Evolutionary conservation across 176 grass and related monocot genomes (phyloP).

Genomic region (Oryza punctata): DNA sequence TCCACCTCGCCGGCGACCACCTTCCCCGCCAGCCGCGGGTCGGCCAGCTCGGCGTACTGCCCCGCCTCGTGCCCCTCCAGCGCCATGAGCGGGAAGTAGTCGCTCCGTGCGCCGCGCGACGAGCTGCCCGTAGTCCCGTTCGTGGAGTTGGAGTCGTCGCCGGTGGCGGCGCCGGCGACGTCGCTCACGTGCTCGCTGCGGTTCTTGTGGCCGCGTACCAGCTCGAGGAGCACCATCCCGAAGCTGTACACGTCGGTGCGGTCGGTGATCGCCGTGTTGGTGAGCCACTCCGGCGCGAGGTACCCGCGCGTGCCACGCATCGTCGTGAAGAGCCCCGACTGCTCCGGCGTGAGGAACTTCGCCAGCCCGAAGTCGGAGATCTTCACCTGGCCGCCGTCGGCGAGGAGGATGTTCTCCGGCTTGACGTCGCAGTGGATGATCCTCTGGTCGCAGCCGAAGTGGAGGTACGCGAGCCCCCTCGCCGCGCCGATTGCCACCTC

Average conservation of each 20-base stretch:
- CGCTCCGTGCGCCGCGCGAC: slow-evolving; percentile 13
- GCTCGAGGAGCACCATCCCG: slow-evolving; percentile 54
- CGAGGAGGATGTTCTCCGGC: slow-evolving; percentile 87
- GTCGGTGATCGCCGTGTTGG: slow-evolving; percentile 50
- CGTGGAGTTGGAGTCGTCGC: slow-evolving; percentile 31
- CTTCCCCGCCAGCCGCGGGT: slow-evolving; percentile 59
- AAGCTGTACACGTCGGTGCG: slow-evolving; percentile 54
- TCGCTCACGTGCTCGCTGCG: slow-evolving; percentile 55
- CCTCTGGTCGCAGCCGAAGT: slow-evolving; percentile 72
- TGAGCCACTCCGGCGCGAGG: slow-evolving; percentile 53
- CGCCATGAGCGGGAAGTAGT: slow-evolving; percentile 73
- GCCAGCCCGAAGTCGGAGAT: slow-evolving; percentile 87
- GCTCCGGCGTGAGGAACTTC: slow-evolving; percentile 76
- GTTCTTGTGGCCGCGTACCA: slow-evolving; percentile 75
- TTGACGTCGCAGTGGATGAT: slow-evolving; percentile 93
- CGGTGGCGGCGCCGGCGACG: neutral
- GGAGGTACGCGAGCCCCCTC: slow-evolving; percentile 80
- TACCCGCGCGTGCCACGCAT: neutral
- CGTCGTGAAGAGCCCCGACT: slow-evolving; percentile 63
- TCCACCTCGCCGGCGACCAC: slow-evolving; percentile 54
- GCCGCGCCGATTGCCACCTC: slow-evolving; percentile 70
- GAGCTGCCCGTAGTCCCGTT: slow-evolving; percentile 27
- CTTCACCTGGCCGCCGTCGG: slow-evolving; percentile 74
- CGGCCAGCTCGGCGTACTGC: slow-evolving; percentile 59
- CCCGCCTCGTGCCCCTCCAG: slow-evolving; percentile 63